Percentiles rank a stretch among this genome's conserved stretches.
Evolutionary conservation across 176 grass and related monocot species (phyloP).

Genomic region (Eragrostis nindensis): DNA sequence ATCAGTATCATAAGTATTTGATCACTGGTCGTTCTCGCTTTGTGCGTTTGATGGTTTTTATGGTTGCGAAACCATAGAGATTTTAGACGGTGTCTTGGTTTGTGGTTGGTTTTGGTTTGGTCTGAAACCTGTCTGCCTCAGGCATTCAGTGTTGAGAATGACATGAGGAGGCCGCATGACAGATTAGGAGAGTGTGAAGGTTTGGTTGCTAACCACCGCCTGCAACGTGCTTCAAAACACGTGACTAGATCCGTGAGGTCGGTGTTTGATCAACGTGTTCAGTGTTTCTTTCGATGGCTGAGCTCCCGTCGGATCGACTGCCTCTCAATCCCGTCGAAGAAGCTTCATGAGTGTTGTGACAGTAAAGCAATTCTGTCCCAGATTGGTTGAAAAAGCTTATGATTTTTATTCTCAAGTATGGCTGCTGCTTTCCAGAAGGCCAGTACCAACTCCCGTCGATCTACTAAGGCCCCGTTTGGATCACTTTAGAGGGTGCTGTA

Average conservation of each 20-base stretch:
- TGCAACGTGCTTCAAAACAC: background rate
- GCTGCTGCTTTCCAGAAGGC: too few relatives aligned
- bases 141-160: background rate
- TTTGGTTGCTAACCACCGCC: background rate
- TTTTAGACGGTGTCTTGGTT: background rate
- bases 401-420: too few relatives aligned
- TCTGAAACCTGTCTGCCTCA: background rate
- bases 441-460: too few relatives aligned
- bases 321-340: background rate
- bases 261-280: background rate
- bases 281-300: background rate
- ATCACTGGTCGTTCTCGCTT: background rate
- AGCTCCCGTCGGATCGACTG: background rate
- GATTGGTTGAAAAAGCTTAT: too few relatives aligned
- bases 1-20: slow-evolving; percentile 30
- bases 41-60: background rate
- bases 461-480: too few relatives aligned
- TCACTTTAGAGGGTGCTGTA: too few relatives aligned
- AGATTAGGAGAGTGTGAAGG: too few relatives aligned
- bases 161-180: background rate
- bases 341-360: background rate
- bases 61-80: background rate
- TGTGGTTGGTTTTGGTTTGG: background rate
- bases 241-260: background rate
- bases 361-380: background rate